phyloP scores from a whole-genome alignment of 192 early-diverging fungal species.

The Coemansia sp. region DNA sequence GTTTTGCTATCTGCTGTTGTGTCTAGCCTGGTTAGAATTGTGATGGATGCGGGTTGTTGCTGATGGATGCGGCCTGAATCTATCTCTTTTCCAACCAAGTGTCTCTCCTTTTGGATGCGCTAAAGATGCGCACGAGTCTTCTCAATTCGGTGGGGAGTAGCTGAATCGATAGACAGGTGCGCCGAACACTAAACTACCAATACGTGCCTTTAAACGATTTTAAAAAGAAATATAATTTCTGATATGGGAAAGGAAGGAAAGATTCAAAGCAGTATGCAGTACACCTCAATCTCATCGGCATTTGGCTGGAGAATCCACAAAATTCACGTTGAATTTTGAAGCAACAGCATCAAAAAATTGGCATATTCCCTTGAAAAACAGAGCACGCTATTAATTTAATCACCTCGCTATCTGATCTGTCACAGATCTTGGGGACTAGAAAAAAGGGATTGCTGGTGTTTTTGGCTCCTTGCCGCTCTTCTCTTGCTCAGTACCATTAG shows the following conservation, averaged over 20 bases:
- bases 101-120: too few relatives aligned
- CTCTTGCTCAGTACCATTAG: neutral
- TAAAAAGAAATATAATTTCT: slow-evolving; percentile 20
- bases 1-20: neutral
- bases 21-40: too few relatives aligned
- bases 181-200: neutral
- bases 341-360: neutral
- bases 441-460: too few relatives aligned
- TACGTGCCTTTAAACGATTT: slow-evolving; percentile 11
- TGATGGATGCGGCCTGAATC: slow-evolving; percentile 4
- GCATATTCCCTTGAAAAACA: too few relatives aligned
- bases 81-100: neutral
- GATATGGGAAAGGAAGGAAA: slow-evolving; percentile 37
- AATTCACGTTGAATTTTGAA: neutral
- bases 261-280: slow-evolving; percentile 9
- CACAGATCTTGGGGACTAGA: too few relatives aligned
- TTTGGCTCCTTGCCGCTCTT: neutral
- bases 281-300: too few relatives aligned
- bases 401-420: neutral
- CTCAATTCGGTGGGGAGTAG: neutral
- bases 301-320: neutral
- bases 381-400: neutral
- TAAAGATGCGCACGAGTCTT: neutral
- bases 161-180: neutral
- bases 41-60: neutral